Conservation (phyloP, 805 yeast genomes). For the Candida dajiaensis region DNA sequence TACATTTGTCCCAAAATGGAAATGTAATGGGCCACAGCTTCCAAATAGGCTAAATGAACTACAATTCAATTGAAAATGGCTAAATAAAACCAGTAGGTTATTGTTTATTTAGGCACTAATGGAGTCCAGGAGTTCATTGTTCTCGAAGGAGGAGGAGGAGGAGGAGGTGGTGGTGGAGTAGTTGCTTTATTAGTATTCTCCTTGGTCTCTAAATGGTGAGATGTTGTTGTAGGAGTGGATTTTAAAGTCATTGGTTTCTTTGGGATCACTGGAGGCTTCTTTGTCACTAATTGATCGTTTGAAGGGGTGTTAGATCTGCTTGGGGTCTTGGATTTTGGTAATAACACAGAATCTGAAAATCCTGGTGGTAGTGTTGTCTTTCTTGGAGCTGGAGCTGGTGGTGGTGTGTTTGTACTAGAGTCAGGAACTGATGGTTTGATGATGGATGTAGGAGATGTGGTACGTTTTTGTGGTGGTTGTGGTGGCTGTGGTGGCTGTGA, state of each 20-base stretch:
- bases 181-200: slow-evolving; percentile 3
- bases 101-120: slow-evolving; percentile 13
- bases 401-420: slow-evolving; percentile 9
- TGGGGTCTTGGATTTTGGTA: slow-evolving; percentile 27
- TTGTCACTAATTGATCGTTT: too few relatives aligned
- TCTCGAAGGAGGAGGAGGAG: too few relatives aligned
- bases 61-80: too few relatives aligned
- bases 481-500: slow-evolving; percentile 15
- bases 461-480: slow-evolving; percentile 12
- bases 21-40: background rate
- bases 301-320: slow-evolving; percentile 17
- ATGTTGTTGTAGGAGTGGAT: background rate
- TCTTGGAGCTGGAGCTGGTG: slow-evolving; percentile 28
- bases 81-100: too few relatives aligned
- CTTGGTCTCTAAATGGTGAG: background rate
- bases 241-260: slow-evolving; percentile 3
- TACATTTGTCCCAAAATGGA: background rate
- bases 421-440: slow-evolving; percentile 1
- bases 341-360: slow-evolving; percentile 26
- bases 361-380: slow-evolving; percentile 32
- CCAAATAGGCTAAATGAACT: background rate
- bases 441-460: slow-evolving; percentile 1
- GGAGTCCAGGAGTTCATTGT: slow-evolving; percentile 19
- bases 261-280: slow-evolving; percentile 2
- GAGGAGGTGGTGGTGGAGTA: slow-evolving; percentile 10